A percentile compares a stretch with the other conserved stretches of the same genome.
Conservation (phyloP, 768 basidiomycete species). For the Pleurotus ostreatus region DNA sequence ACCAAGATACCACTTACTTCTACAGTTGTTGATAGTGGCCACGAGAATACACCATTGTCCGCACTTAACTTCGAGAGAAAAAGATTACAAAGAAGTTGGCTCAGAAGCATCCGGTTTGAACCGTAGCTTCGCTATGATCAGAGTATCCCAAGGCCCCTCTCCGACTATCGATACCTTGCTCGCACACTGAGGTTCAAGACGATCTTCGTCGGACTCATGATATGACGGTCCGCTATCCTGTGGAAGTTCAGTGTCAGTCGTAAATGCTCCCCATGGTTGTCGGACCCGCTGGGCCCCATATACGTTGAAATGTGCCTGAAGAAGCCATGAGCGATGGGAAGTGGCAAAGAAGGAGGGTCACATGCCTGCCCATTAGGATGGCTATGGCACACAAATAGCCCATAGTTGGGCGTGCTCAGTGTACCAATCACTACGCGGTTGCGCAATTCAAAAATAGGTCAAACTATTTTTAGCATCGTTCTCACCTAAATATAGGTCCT, state of each 20-base stretch:
- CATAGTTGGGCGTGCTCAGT: conserved; percentile 68
- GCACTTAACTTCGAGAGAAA: too few species aligned
- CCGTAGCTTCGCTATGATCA: conserved; percentile 59
- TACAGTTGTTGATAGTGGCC: too few species aligned
- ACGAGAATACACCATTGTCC: too few species aligned
- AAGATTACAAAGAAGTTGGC: conserved; percentile 44
- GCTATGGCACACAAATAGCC: conserved; percentile 68
- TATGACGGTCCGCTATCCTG: conserved; percentile 39
- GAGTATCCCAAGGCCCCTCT: conserved; percentile 42
- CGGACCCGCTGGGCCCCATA: conserved; percentile 47
- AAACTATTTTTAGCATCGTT: conserved; percentile 1
- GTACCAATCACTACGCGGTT: conserved; percentile 54
- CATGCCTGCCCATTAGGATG: conserved; percentile 57
- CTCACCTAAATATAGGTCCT: conserved; percentile 55
- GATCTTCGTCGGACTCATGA: conserved; percentile 29
- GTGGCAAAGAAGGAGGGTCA: conserved; percentile 8
- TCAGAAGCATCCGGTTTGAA: conserved; percentile 60
- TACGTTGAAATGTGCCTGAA: conserved; percentile 67
- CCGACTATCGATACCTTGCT: conserved; percentile 51
- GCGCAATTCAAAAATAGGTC: neutral
- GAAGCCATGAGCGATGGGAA: neutral
- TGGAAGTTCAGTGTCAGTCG: conserved; percentile 45
- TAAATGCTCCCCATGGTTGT: conserved; percentile 73
- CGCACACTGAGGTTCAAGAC: conserved; percentile 33
- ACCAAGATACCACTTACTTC: too few species aligned